These are phyloP conservation scores for Capronia epimyces DNA, from an alignment of 2,329 filamentous ascomycete genomes.

Conservation along the genomic window DNA sequence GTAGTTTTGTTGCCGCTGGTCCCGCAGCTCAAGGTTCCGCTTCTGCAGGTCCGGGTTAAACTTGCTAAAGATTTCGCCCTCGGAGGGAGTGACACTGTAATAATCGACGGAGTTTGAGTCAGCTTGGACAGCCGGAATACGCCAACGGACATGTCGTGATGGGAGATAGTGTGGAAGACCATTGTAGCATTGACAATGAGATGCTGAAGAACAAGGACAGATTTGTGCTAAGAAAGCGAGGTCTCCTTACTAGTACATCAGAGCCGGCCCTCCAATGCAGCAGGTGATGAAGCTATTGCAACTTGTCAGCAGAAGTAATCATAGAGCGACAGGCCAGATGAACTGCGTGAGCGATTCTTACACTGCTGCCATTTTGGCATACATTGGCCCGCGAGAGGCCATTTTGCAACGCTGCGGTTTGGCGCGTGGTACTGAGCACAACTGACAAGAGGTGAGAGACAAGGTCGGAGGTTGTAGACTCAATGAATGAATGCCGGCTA, in stretches of 20 bases:
- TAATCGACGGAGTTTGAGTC: background rate
- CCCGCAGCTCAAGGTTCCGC: conserved; percentile 71
- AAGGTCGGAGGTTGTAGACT: no score
- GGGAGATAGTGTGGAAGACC: no score
- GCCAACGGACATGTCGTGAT: no score
- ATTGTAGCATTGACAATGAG: no score
- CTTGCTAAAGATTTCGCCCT: conserved; percentile 82
- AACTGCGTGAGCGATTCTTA: conserved; percentile 35
- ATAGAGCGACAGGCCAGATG: background rate
- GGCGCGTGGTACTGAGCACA: no score
- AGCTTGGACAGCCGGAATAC: background rate
- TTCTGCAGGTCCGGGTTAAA: conserved; percentile 96
- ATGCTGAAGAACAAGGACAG: no score
- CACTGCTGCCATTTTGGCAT: conserved; percentile 65
- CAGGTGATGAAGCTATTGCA: conserved; percentile 59
- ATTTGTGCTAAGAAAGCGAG: background rate
- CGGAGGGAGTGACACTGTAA: conserved; percentile 55
- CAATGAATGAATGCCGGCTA: no score
- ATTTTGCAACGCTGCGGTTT: conserved; percentile 8
- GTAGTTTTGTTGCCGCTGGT: conserved; percentile 75
- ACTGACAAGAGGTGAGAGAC: no score
- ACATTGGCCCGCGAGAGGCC: conserved; percentile 40
- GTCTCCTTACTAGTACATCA: conserved; percentile 59
- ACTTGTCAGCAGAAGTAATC: background rate
- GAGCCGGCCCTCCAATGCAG: conserved; percentile 75